Evolutionary conservation across 805 yeast genomes (phyloP).

Genomic region (Lachancea nothofagi): DNA sequence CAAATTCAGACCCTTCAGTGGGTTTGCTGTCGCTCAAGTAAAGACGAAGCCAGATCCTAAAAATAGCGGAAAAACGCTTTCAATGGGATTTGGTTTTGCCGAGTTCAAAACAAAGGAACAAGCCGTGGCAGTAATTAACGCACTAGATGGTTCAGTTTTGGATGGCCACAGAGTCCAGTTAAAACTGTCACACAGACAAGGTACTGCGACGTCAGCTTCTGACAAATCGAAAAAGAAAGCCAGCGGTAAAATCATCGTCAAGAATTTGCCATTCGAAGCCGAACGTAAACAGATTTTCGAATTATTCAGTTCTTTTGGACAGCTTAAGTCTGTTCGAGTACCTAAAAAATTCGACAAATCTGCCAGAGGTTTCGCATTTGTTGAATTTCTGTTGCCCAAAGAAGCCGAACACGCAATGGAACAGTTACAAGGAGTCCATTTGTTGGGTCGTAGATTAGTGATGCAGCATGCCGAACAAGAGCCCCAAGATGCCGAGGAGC

Average conservation of each 20-base stretch:
- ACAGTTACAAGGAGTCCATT: conserved; percentile 91
- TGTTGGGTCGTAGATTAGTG: conserved; percentile 89
- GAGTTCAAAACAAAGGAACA: conserved; percentile 76
- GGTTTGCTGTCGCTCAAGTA: conserved; percentile 76
- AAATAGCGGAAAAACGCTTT: conserved; percentile 55
- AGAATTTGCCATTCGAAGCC: conserved; percentile 96
- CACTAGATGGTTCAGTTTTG: conserved; percentile 68
- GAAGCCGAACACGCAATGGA: conserved; percentile 95
- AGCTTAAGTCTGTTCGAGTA: conserved; percentile 87
- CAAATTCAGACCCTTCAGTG: conserved; percentile 64
- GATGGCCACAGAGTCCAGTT: conserved; percentile 89
- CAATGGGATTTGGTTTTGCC: conserved; percentile 98
- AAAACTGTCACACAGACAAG: conserved; percentile 79
- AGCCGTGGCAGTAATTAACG: conserved; percentile 69
- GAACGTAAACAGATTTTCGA: conserved; percentile 89
- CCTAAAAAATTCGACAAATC: conserved; percentile 93
- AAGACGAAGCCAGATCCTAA: conserved; percentile 86
- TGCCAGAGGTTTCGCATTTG: conserved; percentile 97
- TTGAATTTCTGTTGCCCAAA: conserved; percentile 77
- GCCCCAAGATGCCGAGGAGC: conserved; percentile 79
- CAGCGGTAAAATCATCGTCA: conserved; percentile 75
- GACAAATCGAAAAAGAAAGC: conserved; percentile 30
- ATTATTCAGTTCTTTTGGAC: conserved; percentile 90
- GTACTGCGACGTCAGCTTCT: conserved; percentile 29
- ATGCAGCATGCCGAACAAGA: conserved; percentile 88